Percentiles rank a stretch among this genome's conserved stretches.
Evolutionary conservation across 805 yeast genomes (phyloP).

Genomic region (Metschnikowia hibisci): DNA sequence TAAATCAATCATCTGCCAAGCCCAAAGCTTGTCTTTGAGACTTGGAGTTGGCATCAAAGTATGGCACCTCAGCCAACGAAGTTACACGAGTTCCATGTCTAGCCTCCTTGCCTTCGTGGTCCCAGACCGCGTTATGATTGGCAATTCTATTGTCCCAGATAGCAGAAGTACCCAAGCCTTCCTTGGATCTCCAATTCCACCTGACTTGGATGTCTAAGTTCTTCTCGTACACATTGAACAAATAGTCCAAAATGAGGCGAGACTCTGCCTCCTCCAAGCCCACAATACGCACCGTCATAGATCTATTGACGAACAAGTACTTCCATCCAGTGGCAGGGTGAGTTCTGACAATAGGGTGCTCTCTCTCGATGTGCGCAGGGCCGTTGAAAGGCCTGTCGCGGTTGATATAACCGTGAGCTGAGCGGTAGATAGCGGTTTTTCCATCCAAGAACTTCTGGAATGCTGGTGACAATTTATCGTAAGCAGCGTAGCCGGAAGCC

Average conservation of each 20-base stretch:
- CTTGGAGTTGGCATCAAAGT: conserved; percentile 46
- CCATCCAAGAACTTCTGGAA: conserved; percentile 51
- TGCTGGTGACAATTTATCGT: conserved; percentile 51
- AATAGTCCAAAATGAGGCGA: conserved; percentile 13
- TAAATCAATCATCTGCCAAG: conserved; percentile 17
- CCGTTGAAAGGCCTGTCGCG: conserved; percentile 33
- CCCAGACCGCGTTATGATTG: conserved; percentile 52
- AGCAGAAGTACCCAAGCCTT: conserved; percentile 47
- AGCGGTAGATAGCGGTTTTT: conserved; percentile 42
- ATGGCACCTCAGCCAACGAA: conserved; percentile 52
- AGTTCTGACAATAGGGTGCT: conserved; percentile 30
- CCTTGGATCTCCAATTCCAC: conserved; percentile 18
- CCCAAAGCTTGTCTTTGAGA: conserved; percentile 54
- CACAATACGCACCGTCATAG: conserved; percentile 29
- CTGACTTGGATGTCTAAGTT: conserved; percentile 48
- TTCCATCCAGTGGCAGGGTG: conserved; percentile 36
- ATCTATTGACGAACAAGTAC: conserved; percentile 26
- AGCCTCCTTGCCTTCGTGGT: conserved; percentile 41
- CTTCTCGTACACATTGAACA: conserved; percentile 18
- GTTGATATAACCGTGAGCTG: conserved; percentile 39
- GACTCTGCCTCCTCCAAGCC: conserved; percentile 30
- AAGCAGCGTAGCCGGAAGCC: conserved; percentile 57
- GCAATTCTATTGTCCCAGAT: conserved; percentile 59
- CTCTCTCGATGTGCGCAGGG: conserved; percentile 25
- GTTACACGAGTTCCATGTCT: conserved; percentile 40